Conservation (phyloP, 805 yeast species). For the Vanderwaltozyma verrucispora region DNA sequence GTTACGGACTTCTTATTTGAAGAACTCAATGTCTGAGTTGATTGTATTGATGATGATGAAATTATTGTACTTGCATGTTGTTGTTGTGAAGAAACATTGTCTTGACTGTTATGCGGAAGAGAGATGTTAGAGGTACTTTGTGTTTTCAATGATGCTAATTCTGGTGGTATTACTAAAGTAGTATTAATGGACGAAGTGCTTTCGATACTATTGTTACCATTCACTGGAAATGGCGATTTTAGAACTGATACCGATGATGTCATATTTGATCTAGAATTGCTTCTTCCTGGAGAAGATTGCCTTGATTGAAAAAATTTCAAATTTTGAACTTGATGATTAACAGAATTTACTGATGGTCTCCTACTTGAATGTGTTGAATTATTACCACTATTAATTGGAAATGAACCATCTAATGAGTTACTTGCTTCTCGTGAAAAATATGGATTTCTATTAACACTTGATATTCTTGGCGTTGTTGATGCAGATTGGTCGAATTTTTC, state of each 20-base stretch:
- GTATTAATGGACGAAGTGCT: slow-evolving; percentile 8
- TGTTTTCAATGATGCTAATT: slow-evolving; percentile 17
- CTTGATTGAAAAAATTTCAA: neutral
- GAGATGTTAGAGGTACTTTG: slow-evolving; percentile 13
- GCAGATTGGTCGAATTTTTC: neutral
- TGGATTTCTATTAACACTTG: neutral
- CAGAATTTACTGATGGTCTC: slow-evolving; percentile 5
- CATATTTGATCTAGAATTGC: neutral
- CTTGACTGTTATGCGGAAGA: slow-evolving; percentile 37
- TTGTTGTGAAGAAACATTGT: neutral
- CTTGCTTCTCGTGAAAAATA: neutral
- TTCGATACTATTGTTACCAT: neutral
- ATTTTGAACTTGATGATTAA: neutral
- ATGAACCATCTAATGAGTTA: neutral
- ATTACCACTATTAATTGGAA: slow-evolving; percentile 49
- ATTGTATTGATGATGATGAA: neutral
- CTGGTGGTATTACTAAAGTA: slow-evolving; percentile 18
- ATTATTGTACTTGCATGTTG: neutral
- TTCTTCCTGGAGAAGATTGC: neutral
- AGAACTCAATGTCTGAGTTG: neutral
- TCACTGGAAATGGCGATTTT: neutral
- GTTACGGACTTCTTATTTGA: neutral
- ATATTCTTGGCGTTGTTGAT: neutral
- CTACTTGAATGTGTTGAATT: slow-evolving; percentile 5
- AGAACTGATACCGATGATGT: neutral